These are phyloP conservation scores for Stachybotrys chartarum DNA, from an alignment of 2,329 filamentous ascomycete species.

Conservation along the genomic window DNA sequence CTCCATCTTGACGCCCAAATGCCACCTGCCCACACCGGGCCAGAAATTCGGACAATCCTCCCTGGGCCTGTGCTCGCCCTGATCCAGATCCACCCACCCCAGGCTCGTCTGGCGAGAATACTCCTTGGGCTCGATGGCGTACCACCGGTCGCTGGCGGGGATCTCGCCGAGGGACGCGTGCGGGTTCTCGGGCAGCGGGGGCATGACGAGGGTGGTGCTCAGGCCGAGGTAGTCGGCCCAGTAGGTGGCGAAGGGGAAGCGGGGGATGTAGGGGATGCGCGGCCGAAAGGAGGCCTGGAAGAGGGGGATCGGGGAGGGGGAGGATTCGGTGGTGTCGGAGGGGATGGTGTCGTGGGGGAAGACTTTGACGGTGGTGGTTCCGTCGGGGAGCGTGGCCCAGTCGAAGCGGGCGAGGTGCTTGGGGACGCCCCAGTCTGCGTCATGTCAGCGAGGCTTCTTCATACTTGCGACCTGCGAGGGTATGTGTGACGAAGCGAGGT, in stretches of 20 bases:
- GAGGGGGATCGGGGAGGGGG: slow-evolving; percentile 27
- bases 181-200: slow-evolving; percentile 35
- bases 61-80: slow-evolving; percentile 20
- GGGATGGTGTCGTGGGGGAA: slow-evolving; percentile 32
- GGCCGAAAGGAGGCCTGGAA: slow-evolving; percentile 39
- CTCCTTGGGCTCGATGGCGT: slow-evolving; percentile 24
- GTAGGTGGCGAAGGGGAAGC: slow-evolving; percentile 34
- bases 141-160: slow-evolving; percentile 39
- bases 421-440: slow-evolving; percentile 45
- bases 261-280: slow-evolving; percentile 28
- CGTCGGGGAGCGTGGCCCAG: slow-evolving; percentile 30
- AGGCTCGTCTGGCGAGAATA: slow-evolving; percentile 24
- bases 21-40: slow-evolving; percentile 38
- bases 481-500: neutral
- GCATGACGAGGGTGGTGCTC: slow-evolving; percentile 36
- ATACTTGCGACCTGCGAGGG: neutral
- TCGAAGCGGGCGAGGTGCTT: slow-evolving; percentile 47
- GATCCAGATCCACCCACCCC: slow-evolving; percentile 40
- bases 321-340: slow-evolving; percentile 19
- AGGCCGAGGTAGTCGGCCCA: slow-evolving; percentile 33
- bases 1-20: slow-evolving; percentile 32
- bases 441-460: neutral
- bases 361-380: slow-evolving; percentile 32
- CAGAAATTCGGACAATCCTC: slow-evolving; percentile 34
- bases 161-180: slow-evolving; percentile 31